Conservation (phyloP, 768 basidiomycete genomes). For the Lactarius trivialis region DNA sequence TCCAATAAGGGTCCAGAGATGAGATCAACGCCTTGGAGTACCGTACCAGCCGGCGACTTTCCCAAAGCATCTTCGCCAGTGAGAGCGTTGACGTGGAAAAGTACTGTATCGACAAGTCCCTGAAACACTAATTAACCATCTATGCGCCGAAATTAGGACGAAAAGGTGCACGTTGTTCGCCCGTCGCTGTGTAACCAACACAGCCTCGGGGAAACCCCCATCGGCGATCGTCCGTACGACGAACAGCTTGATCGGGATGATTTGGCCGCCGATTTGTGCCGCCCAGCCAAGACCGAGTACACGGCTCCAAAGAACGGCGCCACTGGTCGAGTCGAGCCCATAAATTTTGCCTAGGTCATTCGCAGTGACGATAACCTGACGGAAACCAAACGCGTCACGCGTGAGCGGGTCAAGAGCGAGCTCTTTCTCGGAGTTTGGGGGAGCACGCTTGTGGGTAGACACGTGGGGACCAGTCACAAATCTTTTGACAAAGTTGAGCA, state of each 20-base stretch:
- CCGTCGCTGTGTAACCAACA: conserved; percentile 53
- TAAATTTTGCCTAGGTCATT: conserved; percentile 71
- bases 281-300: conserved; percentile 71
- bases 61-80: conserved; percentile 57
- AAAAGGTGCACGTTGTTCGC: conserved; percentile 48
- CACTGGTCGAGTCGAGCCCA: conserved; percentile 75
- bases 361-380: conserved; percentile 71
- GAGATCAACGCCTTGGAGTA: conserved; percentile 54
- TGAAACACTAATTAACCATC: conserved; percentile 27
- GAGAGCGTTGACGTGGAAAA: conserved; percentile 73
- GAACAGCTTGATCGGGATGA: conserved; percentile 58
- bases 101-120: conserved; percentile 60
- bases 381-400: conserved; percentile 81
- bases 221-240: conserved; percentile 44
- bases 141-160: not conserved
- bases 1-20: conserved; percentile 56
- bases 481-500: conserved; percentile 57
- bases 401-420: conserved; percentile 36
- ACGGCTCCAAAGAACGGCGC: conserved; percentile 73
- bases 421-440: conserved; percentile 29
- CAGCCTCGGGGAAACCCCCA: conserved; percentile 46
- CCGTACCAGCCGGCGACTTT: conserved; percentile 29
- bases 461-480: conserved; percentile 66
- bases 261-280: conserved; percentile 44
- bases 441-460: conserved; percentile 37